These are phyloP conservation scores for Verticillium klebahnii DNA, from an alignment of 2,329 filamentous ascomycete species.

Conservation along the genomic window DNA sequence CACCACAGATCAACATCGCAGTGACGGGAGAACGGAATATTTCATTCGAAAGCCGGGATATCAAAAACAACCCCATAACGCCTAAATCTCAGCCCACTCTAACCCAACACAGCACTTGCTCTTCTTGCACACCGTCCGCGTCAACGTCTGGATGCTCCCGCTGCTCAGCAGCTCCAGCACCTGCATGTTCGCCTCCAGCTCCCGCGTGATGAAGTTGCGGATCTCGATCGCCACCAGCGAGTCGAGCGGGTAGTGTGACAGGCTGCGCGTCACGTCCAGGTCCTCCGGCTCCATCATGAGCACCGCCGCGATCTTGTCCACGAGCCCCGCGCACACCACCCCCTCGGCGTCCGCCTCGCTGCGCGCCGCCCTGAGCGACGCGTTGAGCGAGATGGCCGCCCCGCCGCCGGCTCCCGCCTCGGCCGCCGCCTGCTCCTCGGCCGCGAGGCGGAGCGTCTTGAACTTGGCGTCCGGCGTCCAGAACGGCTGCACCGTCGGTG, in stretches of 20 bases:
- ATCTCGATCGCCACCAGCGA: conserved; percentile 46
- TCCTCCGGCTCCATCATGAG: conserved; percentile 46
- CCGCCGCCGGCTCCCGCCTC: conserved; percentile 20
- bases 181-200: conserved; percentile 46
- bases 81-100: not conserved
- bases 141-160: conserved; percentile 44
- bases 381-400: conserved; percentile 35
- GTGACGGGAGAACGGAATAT: not conserved
- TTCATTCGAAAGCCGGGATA: not conserved
- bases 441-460: conserved; percentile 38
- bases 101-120: conserved; percentile 28
- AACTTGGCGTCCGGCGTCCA: conserved; percentile 53
- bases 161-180: conserved; percentile 51
- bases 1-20: not conserved
- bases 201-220: conserved; percentile 45
- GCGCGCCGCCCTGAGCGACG: conserved; percentile 35
- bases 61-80: not conserved
- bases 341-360: conserved; percentile 39
- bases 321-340: conserved; percentile 37
- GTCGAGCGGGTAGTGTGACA: conserved; percentile 39
- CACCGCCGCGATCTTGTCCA: conserved; percentile 41
- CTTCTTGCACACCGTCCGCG: conserved; percentile 42
- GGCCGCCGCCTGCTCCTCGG: conserved; percentile 31
- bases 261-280: conserved; percentile 35
- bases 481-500: conserved; percentile 40